A percentile compares a stretch with the other conserved stretches of the same genome.
Evolutionary conservation across 2,329 filamentous ascomycete species (phyloP).

Genomic region (Apiospora aurea): DNA sequence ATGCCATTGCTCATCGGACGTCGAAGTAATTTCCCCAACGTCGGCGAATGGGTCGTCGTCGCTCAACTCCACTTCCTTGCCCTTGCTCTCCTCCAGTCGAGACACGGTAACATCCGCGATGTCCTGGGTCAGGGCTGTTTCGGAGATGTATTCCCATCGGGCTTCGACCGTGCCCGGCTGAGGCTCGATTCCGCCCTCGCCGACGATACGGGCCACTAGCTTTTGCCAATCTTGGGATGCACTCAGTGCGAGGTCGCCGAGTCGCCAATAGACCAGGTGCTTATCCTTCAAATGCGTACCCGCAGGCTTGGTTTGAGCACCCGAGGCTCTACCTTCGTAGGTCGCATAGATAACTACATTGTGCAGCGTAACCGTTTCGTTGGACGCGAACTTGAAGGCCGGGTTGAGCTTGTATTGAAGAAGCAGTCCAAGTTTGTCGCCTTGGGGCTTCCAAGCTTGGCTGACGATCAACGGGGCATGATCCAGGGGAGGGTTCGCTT

Average conservation of each 20-base stretch:
- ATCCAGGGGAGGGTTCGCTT: slow-evolving; percentile 50
- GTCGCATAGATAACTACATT: slow-evolving; percentile 79
- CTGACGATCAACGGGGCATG: slow-evolving; percentile 78
- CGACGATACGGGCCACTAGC: slow-evolving; percentile 80
- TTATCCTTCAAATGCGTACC: slow-evolving; percentile 83
- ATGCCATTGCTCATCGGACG: slow-evolving; percentile 61
- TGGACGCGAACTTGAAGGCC: slow-evolving; percentile 53
- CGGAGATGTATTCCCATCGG: slow-evolving; percentile 69
- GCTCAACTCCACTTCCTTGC: slow-evolving; percentile 48
- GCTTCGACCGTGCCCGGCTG: slow-evolving; percentile 82
- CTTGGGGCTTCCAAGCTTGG: slow-evolving; percentile 83
- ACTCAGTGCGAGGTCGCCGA: slow-evolving; percentile 75
- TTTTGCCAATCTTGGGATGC: slow-evolving; percentile 71
- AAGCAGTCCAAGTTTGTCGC: slow-evolving; percentile 85
- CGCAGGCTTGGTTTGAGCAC: slow-evolving; percentile 78
- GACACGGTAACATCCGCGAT: slow-evolving; percentile 66
- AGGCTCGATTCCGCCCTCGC: slow-evolving; percentile 74
- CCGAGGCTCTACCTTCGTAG: slow-evolving; percentile 72
- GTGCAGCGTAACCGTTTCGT: slow-evolving; percentile 65
- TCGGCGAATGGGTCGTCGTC: slow-evolving; percentile 77
- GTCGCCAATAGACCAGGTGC: slow-evolving; percentile 79
- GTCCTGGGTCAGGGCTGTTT: slow-evolving; percentile 22
- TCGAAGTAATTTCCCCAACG: slow-evolving; percentile 42
- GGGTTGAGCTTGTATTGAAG: slow-evolving; percentile 87
- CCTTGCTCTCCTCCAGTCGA: slow-evolving; percentile 59